phyloP scores from a whole-genome alignment of 2,329 filamentous ascomycete species.

The Aureobasidium lini region DNA sequence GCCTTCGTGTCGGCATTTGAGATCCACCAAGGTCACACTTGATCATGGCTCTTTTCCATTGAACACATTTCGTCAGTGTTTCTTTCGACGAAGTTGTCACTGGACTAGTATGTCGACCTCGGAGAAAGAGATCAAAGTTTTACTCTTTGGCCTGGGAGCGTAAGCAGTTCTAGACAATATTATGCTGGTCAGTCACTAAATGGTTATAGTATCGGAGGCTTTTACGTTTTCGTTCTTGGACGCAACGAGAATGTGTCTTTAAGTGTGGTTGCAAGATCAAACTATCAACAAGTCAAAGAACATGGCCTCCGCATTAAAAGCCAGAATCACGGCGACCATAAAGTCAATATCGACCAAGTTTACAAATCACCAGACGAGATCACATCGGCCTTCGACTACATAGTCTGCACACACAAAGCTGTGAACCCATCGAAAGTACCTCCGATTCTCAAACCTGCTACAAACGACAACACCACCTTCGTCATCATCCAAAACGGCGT shows the following conservation, averaged over 20 bases:
- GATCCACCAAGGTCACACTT: not conserved
- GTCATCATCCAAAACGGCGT: constrained; percentile 59
- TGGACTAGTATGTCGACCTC: not conserved
- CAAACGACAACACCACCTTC: constrained; percentile 42
- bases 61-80: not conserved
- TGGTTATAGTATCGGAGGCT: constrained; percentile 45
- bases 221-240: constrained; percentile 49
- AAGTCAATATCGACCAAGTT: constrained; percentile 22
- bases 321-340: constrained; percentile 34
- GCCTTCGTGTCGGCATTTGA: not conserved
- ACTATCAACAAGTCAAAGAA: constrained; percentile 36
- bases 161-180: constrained; percentile 26
- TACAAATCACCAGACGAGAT: constrained; percentile 30
- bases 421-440: constrained; percentile 31
- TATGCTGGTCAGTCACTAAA: not conserved
- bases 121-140: constrained; percentile 26
- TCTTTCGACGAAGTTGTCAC: not conserved
- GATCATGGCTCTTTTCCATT: not conserved
- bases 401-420: constrained; percentile 41
- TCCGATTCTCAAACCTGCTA: constrained; percentile 32
- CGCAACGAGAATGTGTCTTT: constrained; percentile 34
- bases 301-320: constrained; percentile 38
- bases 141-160: constrained; percentile 50
- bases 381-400: constrained; percentile 36
- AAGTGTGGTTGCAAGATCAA: constrained; percentile 39